Evolutionary conservation across 2,329 filamentous ascomycete genomes (phyloP).

Genomic region (Teratosphaeria nubilosa): DNA sequence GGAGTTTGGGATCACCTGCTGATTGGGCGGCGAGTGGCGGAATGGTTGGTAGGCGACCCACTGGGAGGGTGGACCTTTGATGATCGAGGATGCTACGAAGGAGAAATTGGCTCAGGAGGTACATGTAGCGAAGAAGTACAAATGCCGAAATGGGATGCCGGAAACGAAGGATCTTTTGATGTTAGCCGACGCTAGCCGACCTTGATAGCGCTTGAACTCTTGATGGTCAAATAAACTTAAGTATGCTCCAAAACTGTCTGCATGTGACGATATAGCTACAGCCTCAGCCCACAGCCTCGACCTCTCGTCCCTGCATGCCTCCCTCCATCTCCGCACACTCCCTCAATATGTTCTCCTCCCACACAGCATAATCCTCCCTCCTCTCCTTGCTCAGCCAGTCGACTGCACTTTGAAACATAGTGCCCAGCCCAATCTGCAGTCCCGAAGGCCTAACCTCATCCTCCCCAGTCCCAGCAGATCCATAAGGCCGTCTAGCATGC

Average conservation of each 20-base stretch:
- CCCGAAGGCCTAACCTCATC: slow-evolving; percentile 20
- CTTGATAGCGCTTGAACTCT: too few relatives aligned
- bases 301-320: not conserved
- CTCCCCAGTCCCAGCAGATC: not conserved
- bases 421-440: slow-evolving; percentile 40
- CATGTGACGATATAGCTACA: not conserved
- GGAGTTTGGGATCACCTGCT: too few relatives aligned
- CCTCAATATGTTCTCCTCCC: slow-evolving; percentile 51
- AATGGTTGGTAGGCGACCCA: too few relatives aligned
- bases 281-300: not conserved
- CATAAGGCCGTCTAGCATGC: slow-evolving; percentile 9
- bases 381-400: slow-evolving; percentile 60
- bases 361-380: slow-evolving; percentile 50
- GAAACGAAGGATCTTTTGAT: too few relatives aligned
- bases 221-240: too few relatives aligned
- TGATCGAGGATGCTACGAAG: too few relatives aligned
- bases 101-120: too few relatives aligned
- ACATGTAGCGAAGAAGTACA: too few relatives aligned
- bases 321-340: slow-evolving; percentile 29
- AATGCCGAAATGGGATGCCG: too few relatives aligned
- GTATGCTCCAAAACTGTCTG: not conserved
- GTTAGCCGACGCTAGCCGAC: too few relatives aligned
- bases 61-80: too few relatives aligned
- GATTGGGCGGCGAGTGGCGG: too few relatives aligned
- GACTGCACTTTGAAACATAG: slow-evolving; percentile 67